Percentiles rank a stretch among this genome's conserved stretches.
These are phyloP conservation scores for Trichomonas tenax DNA, from an alignment of 208 protist species.

Conservation along the genomic window DNA sequence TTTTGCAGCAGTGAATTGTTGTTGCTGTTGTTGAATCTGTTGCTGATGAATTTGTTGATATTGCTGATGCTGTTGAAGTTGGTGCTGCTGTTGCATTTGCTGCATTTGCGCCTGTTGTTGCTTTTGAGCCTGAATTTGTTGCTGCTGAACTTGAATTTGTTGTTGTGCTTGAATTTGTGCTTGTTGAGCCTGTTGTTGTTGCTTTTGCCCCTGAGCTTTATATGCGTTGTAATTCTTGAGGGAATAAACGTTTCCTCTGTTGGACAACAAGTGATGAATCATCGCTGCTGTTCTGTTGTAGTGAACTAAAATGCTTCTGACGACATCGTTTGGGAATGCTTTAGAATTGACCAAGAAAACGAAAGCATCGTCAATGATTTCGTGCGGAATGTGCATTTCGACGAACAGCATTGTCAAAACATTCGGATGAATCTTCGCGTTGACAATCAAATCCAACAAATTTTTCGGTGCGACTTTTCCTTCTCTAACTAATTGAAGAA, in stretches of 20 bases:
- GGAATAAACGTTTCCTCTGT: not conserved
- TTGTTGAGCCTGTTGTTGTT: too few species aligned
- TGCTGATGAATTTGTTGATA: too few species aligned
- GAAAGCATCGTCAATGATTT: not conserved
- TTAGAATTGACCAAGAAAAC: not conserved
- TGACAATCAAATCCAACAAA: not conserved
- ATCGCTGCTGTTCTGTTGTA: not conserved
- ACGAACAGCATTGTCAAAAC: not conserved
- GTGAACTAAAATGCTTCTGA: not conserved
- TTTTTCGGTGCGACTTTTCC: not conserved
- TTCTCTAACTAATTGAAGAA: not conserved
- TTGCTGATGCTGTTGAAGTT: too few species aligned
- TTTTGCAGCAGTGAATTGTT: too few species aligned
- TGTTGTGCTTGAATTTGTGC: too few species aligned
- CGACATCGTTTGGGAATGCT: not conserved
- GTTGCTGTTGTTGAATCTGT: too few species aligned
- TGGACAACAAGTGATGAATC: not conserved
- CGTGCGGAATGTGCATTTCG: not conserved
- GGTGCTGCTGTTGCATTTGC: too few species aligned
- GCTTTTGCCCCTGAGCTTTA: too few species aligned
- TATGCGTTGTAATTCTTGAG: too few species aligned
- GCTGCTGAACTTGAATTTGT: too few species aligned
- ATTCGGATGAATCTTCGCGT: not conserved
- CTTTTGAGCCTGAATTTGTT: too few species aligned
- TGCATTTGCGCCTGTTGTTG: too few species aligned